Conservation (phyloP, 2,329 filamentous ascomycete genomes). For the Fusarium luffae region DNA sequence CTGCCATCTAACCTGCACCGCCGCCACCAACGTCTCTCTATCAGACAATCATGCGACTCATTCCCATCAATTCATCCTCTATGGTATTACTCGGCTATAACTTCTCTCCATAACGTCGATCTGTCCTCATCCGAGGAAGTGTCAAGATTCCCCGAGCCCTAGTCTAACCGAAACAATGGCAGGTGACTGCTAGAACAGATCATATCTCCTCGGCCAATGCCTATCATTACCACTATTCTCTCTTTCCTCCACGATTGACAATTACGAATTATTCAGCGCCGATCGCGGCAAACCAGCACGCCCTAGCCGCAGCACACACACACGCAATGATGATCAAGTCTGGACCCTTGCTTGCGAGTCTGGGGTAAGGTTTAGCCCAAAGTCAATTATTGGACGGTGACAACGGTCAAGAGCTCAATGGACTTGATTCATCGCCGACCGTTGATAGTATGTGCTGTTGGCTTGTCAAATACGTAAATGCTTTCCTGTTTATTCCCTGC, state of each 20-base stretch:
- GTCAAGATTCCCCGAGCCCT: background rate
- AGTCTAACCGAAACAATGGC: background rate
- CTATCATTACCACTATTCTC: background rate
- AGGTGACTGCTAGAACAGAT: background rate
- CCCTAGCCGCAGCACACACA: conserved; percentile 1
- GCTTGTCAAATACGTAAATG: background rate
- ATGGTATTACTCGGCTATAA: background rate
- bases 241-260: background rate
- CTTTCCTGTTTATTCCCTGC: background rate
- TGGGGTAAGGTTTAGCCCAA: conserved; percentile 9
- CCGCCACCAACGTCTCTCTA: background rate
- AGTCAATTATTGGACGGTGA: background rate
- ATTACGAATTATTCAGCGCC: background rate
- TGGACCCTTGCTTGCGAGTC: conserved; percentile 4
- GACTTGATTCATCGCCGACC: background rate
- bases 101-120: background rate
- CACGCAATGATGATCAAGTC: background rate
- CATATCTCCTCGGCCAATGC: background rate
- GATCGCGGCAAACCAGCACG: conserved; percentile 10
- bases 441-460: background rate
- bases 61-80: background rate
- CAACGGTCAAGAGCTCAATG: background rate
- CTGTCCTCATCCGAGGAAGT: background rate
- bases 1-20: background rate
- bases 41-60: background rate